A percentile compares a stretch with the other conserved stretches of the same genome.
These are phyloP conservation scores for Trichoderma cornu-damae DNA, from an alignment of 2,329 filamentous ascomycete species.

Conservation along the genomic window DNA sequence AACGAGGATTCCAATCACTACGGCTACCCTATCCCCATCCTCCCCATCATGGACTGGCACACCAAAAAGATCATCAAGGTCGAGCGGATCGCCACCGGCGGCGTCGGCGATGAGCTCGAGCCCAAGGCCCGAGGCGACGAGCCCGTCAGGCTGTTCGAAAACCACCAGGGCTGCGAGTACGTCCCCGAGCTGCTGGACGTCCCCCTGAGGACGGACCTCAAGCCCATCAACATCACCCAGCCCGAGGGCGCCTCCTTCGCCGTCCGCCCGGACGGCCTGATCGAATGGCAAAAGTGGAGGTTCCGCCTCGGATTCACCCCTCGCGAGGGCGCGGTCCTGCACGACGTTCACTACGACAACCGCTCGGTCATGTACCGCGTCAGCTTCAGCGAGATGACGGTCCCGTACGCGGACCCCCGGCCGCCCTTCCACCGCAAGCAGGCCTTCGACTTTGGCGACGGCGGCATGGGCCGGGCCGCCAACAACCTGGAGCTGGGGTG, in stretches of 20 bases:
- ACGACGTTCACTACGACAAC: conserved; percentile 63
- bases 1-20: conserved; percentile 58
- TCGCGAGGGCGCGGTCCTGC: conserved; percentile 64
- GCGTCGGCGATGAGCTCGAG: conserved; percentile 41
- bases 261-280: conserved; percentile 44
- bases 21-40: conserved; percentile 54
- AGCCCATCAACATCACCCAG: conserved; percentile 69
- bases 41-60: conserved; percentile 53
- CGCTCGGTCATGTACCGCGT: conserved; percentile 62
- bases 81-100: conserved; percentile 51
- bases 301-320: conserved; percentile 66
- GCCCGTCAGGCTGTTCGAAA: conserved; percentile 44
- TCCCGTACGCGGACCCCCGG: conserved; percentile 63
- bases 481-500: conserved; percentile 66
- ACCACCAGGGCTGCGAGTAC: conserved; percentile 41
- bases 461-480: conserved; percentile 59
- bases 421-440: conserved; percentile 63
- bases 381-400: conserved; percentile 64
- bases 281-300: conserved; percentile 63
- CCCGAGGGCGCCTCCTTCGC: conserved; percentile 63
- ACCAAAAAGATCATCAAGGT: conserved; percentile 52
- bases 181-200: conserved; percentile 46
- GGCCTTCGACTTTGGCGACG: conserved; percentile 68
- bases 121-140: conserved; percentile 32
- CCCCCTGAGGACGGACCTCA: conserved; percentile 49